Conservation (phyloP, 2,329 filamentous ascomycete genomes). For the Trichoderma aggressivum region DNA sequence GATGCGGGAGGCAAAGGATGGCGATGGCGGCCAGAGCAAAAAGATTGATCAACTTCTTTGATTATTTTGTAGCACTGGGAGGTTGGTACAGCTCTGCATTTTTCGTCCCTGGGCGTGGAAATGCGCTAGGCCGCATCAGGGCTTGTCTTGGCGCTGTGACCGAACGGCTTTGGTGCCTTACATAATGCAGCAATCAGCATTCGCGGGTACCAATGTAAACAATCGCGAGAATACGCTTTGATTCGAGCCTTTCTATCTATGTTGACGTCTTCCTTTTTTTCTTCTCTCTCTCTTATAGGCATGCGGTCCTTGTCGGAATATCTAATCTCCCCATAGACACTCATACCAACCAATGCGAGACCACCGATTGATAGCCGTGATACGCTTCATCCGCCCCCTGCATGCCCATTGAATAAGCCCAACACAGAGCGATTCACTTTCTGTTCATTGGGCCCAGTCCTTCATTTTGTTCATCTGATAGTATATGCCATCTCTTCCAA, state of each 20-base stretch:
- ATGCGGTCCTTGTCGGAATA: not conserved
- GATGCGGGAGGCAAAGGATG: not conserved
- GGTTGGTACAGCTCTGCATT: constrained; percentile 19
- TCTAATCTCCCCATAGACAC: not conserved
- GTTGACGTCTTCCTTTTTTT: not conserved
- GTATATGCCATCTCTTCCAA: fast-evolving
- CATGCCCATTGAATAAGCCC: not conserved
- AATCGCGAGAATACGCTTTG: not conserved
- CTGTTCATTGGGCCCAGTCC: not conserved
- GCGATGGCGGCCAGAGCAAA: constrained; percentile 15
- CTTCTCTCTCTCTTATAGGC: not conserved
- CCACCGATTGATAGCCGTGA: not conserved
- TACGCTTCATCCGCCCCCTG: not conserved
- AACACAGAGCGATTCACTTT: not conserved
- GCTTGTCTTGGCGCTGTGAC: not conserved
- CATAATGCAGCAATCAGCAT: not conserved
- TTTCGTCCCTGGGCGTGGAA: constrained; percentile 11
- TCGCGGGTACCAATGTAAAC: not conserved
- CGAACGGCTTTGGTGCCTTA: not conserved
- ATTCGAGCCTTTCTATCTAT: not conserved
- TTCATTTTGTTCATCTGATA: not conserved
- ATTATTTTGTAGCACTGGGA: constrained; percentile 19
- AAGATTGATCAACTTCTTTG: not conserved
- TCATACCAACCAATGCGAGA: not conserved
- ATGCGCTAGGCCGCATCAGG: constrained; percentile 18